Evolutionary conservation across 495 filamentous ascomycete genomes (phyloP).

Genomic region (Penicillium taxi): DNA sequence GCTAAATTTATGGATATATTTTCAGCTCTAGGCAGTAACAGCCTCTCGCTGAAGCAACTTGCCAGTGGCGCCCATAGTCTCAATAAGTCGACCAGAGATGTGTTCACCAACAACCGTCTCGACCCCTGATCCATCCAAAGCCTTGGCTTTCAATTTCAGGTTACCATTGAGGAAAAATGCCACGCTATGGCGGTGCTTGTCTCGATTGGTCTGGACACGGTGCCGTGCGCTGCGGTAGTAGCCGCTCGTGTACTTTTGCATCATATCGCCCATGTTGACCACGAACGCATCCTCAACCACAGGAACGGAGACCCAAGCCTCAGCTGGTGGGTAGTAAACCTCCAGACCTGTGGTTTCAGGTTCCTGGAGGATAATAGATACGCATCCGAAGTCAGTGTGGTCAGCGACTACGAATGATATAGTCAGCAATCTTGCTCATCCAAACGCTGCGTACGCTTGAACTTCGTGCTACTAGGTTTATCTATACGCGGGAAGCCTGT

Average conservation of each 20-base stretch:
- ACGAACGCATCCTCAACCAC: conserved; percentile 32
- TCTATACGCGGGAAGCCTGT: neutral
- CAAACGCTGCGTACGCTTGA: too few relatives aligned
- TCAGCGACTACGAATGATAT: conserved; percentile 12
- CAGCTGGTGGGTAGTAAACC: conserved; percentile 28
- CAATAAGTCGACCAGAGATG: conserved; percentile 1
- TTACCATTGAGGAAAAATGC: conserved; percentile 13
- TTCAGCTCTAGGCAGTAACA: neutral
- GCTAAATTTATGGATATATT: too few relatives aligned
- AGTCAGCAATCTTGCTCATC: neutral
- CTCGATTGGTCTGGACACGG: conserved; percentile 25
- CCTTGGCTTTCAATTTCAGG: neutral
- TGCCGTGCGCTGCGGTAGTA: conserved; percentile 31
- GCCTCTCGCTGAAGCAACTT: neutral
- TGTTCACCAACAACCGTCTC: conserved; percentile 2
- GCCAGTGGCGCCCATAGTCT: conserved; percentile 4
- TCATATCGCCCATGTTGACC: conserved; percentile 40
- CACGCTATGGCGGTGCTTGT: conserved; percentile 10
- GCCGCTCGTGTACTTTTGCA: conserved; percentile 28
- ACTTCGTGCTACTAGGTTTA: too few relatives aligned
- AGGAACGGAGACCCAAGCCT: conserved; percentile 32
- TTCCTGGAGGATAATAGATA: conserved; percentile 39
- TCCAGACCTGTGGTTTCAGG: conserved; percentile 34
- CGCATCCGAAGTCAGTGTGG: conserved; percentile 34
- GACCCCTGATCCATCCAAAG: neutral